Evolutionary conservation across 148 eudicot species (phyloP), one percentile per base, ranked within the genome.

Genomic region (Agrostemma githago): DNA sequence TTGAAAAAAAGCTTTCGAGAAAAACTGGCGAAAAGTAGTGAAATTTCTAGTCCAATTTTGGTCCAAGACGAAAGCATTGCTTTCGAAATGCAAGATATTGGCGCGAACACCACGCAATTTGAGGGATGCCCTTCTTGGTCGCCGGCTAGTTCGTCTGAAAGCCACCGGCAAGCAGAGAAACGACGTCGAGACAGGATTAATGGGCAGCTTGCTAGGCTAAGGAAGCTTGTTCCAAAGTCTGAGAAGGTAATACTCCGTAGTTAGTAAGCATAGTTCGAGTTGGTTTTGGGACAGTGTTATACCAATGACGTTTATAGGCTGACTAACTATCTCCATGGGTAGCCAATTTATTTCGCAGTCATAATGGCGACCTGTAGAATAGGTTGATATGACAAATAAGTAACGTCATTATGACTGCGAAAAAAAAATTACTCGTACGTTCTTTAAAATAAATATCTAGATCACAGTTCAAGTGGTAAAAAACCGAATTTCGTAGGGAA

Each of bases 131-230:
- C 72, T 21, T 77, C 56, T 48, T 82, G 42, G 72, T 74, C 43
- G 21, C 73, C 63, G 37, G 89, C 84, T 38, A 56, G 66, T 57
- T 82, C 85, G 59, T 84, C 90, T 40, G 83, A 86, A 69, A 95
- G 89, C 85, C 99, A 95, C 81, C 83, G 97, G 70, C 91, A 88
- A 74, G 99, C 99, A 1, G 99, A 95, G 87, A 95, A 95, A 80
- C 81, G 97, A 5, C 93, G 99, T 17, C 80, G 99, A 58, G 97
- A 90, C 66, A 79, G 99, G 76, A 95, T 95, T 38, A 95, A 92
- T 80, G 84, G 86, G 3, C 99, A 92, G 82, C 99, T 95, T 78
- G 71, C 94, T 1, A 87, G 84, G 78, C 92, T 95, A 54, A 83
- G 96, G 82, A 90, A 89, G 73, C 87, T 90, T 2, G 79, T 95